phyloP scores from a whole-genome alignment of 306 rosid genomes.

The Prosopis cineraria region DNA sequence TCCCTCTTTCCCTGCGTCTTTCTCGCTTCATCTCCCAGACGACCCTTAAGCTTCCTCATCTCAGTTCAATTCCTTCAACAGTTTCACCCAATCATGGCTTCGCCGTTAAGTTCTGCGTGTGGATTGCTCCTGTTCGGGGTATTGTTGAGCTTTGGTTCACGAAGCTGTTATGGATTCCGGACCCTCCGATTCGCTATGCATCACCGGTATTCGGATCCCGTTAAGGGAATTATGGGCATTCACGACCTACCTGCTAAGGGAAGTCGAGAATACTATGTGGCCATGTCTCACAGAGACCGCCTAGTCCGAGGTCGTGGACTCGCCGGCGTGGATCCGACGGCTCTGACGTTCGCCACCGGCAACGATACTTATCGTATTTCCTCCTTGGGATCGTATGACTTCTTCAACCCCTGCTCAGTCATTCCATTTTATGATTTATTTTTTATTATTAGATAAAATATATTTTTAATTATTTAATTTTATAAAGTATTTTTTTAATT shows the following conservation, averaged over 20 bases:
- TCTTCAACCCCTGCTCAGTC: slow-evolving; percentile 12
- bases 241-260: slow-evolving; percentile 61
- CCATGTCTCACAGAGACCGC: slow-evolving; percentile 69
- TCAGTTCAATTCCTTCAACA: not conserved
- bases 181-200: slow-evolving; percentile 61
- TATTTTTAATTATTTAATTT: too few relatives aligned
- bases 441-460: too few relatives aligned
- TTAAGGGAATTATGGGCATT: slow-evolving; percentile 50
- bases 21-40: not conserved
- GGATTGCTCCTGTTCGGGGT: not conserved
- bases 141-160: slow-evolving; percentile 30
- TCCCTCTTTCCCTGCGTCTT: not conserved
- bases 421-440: not conserved
- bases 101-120: not conserved
- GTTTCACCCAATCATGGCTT: slow-evolving; percentile 29
- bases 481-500: too few relatives aligned
- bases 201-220: slow-evolving; percentile 69
- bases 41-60: not conserved
- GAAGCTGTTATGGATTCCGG: slow-evolving; percentile 39
- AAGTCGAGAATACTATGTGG: slow-evolving; percentile 56
- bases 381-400: slow-evolving; percentile 62
- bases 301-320: slow-evolving; percentile 62
- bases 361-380: slow-evolving; percentile 48
- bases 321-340: slow-evolving; percentile 35
- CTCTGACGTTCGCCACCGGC: slow-evolving; percentile 59